A percentile compares a stretch with the other conserved stretches of the same genome.
Conservation (phyloP, 352 stramenopile genomes). For the Globisporangium heterothallicum region DNA sequence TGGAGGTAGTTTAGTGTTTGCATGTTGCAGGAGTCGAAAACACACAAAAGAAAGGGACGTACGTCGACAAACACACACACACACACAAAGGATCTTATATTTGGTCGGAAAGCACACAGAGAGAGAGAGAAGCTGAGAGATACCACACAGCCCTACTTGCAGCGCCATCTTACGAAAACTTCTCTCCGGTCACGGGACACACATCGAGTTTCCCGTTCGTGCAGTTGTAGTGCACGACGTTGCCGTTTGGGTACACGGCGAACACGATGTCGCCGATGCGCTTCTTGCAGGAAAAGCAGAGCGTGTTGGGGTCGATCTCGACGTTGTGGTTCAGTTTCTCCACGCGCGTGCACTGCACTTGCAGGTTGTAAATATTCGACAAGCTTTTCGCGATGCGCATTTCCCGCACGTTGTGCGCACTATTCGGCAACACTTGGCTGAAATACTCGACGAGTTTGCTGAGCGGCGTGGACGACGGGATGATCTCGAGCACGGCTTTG, state of each 20-base stretch:
- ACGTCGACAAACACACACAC: neutral
- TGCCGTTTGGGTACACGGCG: conserved; percentile 79
- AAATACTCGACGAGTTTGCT: conserved; percentile 84
- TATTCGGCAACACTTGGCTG: conserved; percentile 70
- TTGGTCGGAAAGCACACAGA: conserved; percentile 8
- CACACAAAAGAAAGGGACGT: neutral
- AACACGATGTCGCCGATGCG: conserved; percentile 88
- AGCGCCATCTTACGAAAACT: conserved; percentile 46
- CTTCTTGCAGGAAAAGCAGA: conserved; percentile 80
- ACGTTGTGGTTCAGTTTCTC: conserved; percentile 72
- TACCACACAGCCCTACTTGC: neutral
- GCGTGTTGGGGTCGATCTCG: conserved; percentile 77
- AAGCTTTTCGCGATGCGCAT: conserved; percentile 74
- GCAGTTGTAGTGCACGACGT: conserved; percentile 87
- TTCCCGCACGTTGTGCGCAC: conserved; percentile 78
- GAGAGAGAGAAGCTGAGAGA: neutral
- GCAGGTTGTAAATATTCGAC: conserved; percentile 88
- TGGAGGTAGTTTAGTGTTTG: neutral
- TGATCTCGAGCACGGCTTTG: conserved; percentile 55
- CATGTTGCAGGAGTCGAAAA: no score
- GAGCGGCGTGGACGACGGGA: conserved; percentile 63
- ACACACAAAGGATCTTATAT: conserved; percentile 18
- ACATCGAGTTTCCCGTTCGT: conserved; percentile 80
- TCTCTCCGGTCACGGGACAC: conserved; percentile 74
- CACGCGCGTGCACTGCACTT: conserved; percentile 84